Evolutionary conservation across 768 basidiomycete genomes (phyloP).

Genomic region (Suillus decipiens): DNA sequence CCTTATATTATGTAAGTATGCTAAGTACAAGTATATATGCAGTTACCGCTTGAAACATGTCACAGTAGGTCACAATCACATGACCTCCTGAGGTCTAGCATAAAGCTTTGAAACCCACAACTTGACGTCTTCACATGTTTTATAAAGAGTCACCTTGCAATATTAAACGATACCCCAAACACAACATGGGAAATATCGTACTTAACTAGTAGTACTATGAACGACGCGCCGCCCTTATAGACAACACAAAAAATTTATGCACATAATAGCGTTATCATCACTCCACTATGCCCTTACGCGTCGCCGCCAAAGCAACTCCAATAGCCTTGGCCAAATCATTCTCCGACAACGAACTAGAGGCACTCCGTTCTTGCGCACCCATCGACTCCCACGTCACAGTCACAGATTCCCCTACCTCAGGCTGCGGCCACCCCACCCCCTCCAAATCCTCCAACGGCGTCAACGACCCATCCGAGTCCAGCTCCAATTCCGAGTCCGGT

Average conservation of each 20-base stretch:
- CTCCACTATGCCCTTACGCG: constrained; percentile 3
- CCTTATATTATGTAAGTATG: too few species aligned
- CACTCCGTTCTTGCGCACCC: background rate
- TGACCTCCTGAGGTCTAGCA: too few species aligned
- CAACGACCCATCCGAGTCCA: constrained; percentile 16
- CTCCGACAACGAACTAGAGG: constrained; percentile 19
- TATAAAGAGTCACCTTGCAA: background rate
- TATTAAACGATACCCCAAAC: constrained; percentile 1
- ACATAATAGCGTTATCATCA: background rate
- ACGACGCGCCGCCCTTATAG: background rate
- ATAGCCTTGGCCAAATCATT: constrained; percentile 27
- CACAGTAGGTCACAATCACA: too few species aligned
- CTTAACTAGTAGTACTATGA: background rate
- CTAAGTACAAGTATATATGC: too few species aligned
- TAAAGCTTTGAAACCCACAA: too few species aligned
- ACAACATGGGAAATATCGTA: background rate
- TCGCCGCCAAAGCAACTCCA: constrained; percentile 21
- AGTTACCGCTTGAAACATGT: too few species aligned
- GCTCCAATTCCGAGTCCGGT: constrained; percentile 3
- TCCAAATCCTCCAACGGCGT: constrained; percentile 17
- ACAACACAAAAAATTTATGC: background rate
- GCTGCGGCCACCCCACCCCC: constrained; percentile 30
- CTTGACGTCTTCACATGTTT: background rate
- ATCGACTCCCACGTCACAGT: constrained; percentile 23
- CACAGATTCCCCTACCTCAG: constrained; percentile 32